Evolutionary conservation across 768 basidiomycete genomes (phyloP).

Genomic region (Mycena chlorophos): DNA sequence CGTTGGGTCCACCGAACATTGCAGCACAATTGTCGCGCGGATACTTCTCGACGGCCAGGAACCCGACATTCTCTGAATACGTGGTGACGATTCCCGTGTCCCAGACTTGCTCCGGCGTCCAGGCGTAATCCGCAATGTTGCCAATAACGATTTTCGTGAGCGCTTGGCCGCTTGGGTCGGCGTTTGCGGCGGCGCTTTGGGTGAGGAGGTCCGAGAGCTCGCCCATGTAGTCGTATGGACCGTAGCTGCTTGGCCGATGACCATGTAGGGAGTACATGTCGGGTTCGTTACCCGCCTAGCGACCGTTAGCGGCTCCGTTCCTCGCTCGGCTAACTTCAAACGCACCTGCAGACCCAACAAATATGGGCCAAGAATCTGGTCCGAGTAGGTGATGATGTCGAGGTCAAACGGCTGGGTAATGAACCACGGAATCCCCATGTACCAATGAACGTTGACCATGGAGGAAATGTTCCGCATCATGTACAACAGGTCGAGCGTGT

Average conservation of each 20-base stretch:
- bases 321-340: too few relatives aligned
- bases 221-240: conserved; percentile 34
- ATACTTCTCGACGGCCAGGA: conserved; percentile 46
- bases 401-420: conserved; percentile 8
- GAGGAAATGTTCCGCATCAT: conserved; percentile 47
- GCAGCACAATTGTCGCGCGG: conserved; percentile 40
- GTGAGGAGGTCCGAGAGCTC: conserved; percentile 42
- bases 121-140: conserved; percentile 33
- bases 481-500: conserved; percentile 52
- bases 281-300: conserved; percentile 4
- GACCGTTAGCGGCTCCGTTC: too few relatives aligned
- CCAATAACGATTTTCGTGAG: conserved; percentile 46
- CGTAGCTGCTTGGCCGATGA: neutral
- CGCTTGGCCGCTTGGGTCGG: conserved; percentile 21
- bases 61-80: conserved; percentile 29
- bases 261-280: conserved; percentile 6
- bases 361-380: conserved; percentile 11
- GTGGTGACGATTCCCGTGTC: conserved; percentile 37
- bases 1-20: conserved; percentile 20
- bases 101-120: conserved; percentile 39
- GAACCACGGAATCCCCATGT: conserved; percentile 32
- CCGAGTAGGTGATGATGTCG: neutral
- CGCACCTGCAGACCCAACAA: conserved; percentile 7
- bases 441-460: conserved; percentile 49
- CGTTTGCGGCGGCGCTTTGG: conserved; percentile 23